Evolutionary conservation across 202 grass and related monocot species (phyloP).

Genomic region (Elaeis oleifera): DNA sequence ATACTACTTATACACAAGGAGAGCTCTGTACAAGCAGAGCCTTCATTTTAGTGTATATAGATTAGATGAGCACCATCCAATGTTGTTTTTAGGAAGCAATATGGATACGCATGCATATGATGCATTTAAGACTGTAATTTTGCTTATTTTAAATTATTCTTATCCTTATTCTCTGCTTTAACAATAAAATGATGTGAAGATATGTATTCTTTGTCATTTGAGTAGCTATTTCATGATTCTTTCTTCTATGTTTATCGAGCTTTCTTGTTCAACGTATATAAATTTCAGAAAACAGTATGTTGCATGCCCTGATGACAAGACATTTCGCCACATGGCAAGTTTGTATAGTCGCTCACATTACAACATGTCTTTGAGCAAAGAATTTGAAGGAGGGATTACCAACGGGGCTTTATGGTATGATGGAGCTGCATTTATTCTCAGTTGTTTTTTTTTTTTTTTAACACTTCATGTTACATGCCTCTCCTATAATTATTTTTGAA

Average conservation of each 20-base stretch:
- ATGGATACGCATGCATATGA: too few species aligned
- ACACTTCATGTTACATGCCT: background rate
- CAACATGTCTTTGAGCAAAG: constrained; percentile 96
- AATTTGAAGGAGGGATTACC: constrained; percentile 89
- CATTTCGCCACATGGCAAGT: constrained; percentile 75
- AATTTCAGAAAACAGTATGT: constrained; percentile 72
- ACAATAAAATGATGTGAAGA: too few species aligned
- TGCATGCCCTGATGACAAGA: constrained; percentile 78
- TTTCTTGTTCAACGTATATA: background rate
- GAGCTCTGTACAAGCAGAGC: too few species aligned
- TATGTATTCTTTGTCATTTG: too few species aligned
- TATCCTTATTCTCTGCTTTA: too few species aligned
- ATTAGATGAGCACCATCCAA: too few species aligned
- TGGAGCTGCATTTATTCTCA: background rate
- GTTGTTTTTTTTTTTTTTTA: constrained; percentile 1
- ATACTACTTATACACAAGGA: too few species aligned
- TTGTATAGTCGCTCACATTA: constrained; percentile 84
- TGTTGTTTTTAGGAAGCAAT: too few species aligned
- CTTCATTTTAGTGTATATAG: too few species aligned
- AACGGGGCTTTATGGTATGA: constrained; percentile 84
- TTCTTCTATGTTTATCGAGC: background rate
- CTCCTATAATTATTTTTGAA: background rate
- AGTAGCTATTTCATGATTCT: background rate
- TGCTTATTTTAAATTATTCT: too few species aligned
- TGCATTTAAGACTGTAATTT: too few species aligned